Percentiles rank a stretch among this genome's conserved stretches.
These are phyloP conservation scores for Allantophomopsis cytisporea DNA, from an alignment of 2,329 filamentous ascomycete species.

Conservation along the genomic window DNA sequence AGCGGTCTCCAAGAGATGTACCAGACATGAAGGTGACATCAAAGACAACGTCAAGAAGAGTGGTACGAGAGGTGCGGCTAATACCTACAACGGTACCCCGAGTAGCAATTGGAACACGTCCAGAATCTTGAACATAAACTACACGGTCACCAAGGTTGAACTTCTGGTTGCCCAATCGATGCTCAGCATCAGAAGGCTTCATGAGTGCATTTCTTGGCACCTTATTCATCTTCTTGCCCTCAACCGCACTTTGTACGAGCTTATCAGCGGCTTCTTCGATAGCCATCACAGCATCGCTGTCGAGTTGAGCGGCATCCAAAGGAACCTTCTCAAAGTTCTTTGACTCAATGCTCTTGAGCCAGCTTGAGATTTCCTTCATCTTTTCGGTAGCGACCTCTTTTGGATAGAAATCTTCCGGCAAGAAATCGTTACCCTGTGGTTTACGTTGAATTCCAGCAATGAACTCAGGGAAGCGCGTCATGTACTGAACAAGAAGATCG, in stretches of 20 bases:
- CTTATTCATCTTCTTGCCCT: constrained; percentile 58
- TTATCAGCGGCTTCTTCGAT: constrained; percentile 68
- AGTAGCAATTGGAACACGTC: constrained; percentile 86
- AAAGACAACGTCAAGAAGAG: constrained; percentile 84
- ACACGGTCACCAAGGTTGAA: constrained; percentile 83
- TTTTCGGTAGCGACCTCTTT: constrained; percentile 58
- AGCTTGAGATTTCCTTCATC: constrained; percentile 86
- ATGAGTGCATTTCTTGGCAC: constrained; percentile 80
- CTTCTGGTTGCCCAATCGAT: constrained; percentile 71
- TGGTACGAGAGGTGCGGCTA: constrained; percentile 71
- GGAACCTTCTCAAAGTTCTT: constrained; percentile 94
- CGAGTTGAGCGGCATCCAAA: constrained; percentile 88
- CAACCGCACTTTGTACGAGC: constrained; percentile 34
- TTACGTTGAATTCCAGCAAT: constrained; percentile 79
- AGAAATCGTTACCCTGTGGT: constrained; percentile 71
- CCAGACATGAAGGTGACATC: constrained; percentile 96
- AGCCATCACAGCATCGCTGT: constrained; percentile 73
- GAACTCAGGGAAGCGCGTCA: constrained; percentile 90
- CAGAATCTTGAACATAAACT: constrained; percentile 83
- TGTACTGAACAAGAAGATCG: constrained; percentile 71
- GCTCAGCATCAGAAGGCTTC: constrained; percentile 92
- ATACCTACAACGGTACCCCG: constrained; percentile 91
- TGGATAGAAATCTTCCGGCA: constrained; percentile 77
- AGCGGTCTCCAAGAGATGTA: constrained; percentile 79
- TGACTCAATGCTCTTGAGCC: constrained; percentile 84